These are phyloP conservation scores for Phlyctochytrium planicorne DNA, from an alignment of 192 early-diverging fungal genomes.

Conservation along the genomic window DNA sequence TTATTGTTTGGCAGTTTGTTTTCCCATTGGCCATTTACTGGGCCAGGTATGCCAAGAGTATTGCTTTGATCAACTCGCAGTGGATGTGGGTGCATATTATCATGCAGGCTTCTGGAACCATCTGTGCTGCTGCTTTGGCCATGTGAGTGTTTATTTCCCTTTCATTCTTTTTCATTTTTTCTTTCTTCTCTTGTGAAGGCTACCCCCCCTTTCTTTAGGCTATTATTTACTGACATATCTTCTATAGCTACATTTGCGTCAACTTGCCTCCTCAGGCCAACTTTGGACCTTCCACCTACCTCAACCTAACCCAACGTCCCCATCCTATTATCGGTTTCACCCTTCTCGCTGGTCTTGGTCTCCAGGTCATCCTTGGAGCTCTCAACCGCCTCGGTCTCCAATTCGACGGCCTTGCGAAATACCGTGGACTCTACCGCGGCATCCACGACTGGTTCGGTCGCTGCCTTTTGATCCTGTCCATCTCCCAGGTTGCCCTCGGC, in stretches of 20 bases:
- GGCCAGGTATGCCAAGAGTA: slow-evolving; percentile 37
- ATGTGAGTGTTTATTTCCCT: slow-evolving; percentile 21
- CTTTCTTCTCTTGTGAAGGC: too few species aligned
- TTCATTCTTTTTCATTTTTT: background rate
- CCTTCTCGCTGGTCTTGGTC: slow-evolving; percentile 25
- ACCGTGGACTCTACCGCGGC: slow-evolving; percentile 19
- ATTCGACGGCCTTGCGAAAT: slow-evolving; percentile 13
- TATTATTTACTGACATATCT: too few species aligned
- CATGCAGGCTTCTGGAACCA: slow-evolving; percentile 29
- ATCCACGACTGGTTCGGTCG: slow-evolving; percentile 25
- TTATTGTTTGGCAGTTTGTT: slow-evolving; percentile 35
- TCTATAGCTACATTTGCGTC: background rate
- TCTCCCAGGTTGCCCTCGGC: slow-evolving; percentile 37
- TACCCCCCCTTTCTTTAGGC: too few species aligned
- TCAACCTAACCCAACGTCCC: slow-evolving; percentile 28
- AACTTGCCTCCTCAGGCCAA: background rate
- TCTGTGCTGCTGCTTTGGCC: slow-evolving; percentile 25
- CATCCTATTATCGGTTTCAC: slow-evolving; percentile 37
- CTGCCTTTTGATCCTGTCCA: slow-evolving; percentile 21
- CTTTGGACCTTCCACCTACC: slow-evolving; percentile 6
- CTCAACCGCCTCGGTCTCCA: slow-evolving; percentile 32
- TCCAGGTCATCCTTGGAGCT: slow-evolving; percentile 38
- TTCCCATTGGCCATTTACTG: slow-evolving; percentile 37
- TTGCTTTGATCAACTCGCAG: slow-evolving; percentile 6
- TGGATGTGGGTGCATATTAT: slow-evolving; percentile 37